A percentile compares a stretch with the other conserved stretches of the same genome.
phyloP scores from a whole-genome alignment of 352 stramenopile species.

The Peronospora belbahrii region DNA sequence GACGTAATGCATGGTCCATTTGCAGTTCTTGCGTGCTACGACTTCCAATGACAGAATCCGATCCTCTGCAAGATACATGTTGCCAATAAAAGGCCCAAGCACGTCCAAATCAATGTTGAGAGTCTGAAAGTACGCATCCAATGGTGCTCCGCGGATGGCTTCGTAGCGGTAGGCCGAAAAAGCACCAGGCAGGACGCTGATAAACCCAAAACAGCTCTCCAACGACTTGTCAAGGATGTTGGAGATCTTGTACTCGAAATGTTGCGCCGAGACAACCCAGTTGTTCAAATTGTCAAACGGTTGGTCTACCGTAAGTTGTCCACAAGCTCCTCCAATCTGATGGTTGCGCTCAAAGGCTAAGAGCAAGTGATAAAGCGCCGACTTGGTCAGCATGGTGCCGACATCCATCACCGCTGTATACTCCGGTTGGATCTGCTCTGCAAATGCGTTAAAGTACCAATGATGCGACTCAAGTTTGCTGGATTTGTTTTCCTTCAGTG shows the following conservation, averaged over 20 bases:
- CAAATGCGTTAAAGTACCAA: slow-evolving; percentile 82
- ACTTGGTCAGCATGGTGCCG: slow-evolving; percentile 77
- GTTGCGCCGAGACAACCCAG: slow-evolving; percentile 80
- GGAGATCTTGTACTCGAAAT: slow-evolving; percentile 89
- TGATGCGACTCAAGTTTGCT: slow-evolving; percentile 82
- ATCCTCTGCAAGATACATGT: slow-evolving; percentile 87
- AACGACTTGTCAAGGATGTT: slow-evolving; percentile 85
- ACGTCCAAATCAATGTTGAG: slow-evolving; percentile 73
- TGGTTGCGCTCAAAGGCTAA: slow-evolving; percentile 70
- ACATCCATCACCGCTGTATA: slow-evolving; percentile 82
- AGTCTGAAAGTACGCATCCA: slow-evolving; percentile 84
- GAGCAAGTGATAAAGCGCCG: slow-evolving; percentile 67
- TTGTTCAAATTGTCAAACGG: slow-evolving; percentile 80
- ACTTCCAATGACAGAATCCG: slow-evolving; percentile 83
- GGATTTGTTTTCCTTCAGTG: slow-evolving; percentile 73
- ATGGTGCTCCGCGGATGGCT: slow-evolving; percentile 64
- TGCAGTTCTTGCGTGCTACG: slow-evolving; percentile 70
- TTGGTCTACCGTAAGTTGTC: slow-evolving; percentile 76
- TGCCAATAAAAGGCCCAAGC: slow-evolving; percentile 74
- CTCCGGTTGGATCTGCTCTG: slow-evolving; percentile 76
- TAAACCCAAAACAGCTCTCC: slow-evolving; percentile 84
- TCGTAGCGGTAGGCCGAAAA: slow-evolving; percentile 84
- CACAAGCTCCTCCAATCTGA: slow-evolving; percentile 76
- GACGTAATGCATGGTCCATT: slow-evolving; percentile 86
- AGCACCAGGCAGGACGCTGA: slow-evolving; percentile 76